A percentile compares a stretch with the other conserved stretches of the same genome.
Evolutionary conservation across 352 stramenopile genomes (phyloP).

Genomic region (Phytophthora syringae): DNA sequence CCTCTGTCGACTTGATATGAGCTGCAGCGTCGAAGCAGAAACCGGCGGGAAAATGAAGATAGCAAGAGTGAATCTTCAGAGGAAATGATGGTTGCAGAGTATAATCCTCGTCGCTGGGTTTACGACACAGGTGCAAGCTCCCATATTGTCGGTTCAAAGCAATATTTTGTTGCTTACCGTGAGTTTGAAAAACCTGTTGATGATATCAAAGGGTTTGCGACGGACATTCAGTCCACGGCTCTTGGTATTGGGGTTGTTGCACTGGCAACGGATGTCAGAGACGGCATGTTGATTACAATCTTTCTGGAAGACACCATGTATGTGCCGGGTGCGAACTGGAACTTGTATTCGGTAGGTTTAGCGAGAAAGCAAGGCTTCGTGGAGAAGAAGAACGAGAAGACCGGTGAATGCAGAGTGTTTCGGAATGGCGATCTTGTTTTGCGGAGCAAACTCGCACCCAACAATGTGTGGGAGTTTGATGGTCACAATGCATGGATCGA

Average conservation of each 20-base stretch:
- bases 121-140: background rate
- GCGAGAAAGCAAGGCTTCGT: constrained; percentile 12
- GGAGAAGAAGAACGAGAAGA: constrained; percentile 1
- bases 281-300: constrained; percentile 7
- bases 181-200: background rate
- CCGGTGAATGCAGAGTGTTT: constrained; percentile 1
- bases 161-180: background rate
- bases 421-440: background rate
- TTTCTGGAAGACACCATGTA: constrained; percentile 10
- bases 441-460: background rate
- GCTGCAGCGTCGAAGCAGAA: too few species aligned
- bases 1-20: too few species aligned
- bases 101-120: background rate
- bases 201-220: constrained; percentile 1
- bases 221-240: background rate
- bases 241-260: constrained; percentile 5
- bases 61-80: background rate
- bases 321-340: constrained; percentile 3
- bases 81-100: background rate
- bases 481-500: constrained; percentile 6
- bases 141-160: constrained; percentile 4
- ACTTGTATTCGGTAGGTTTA: constrained; percentile 9
- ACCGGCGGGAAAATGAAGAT: background rate
- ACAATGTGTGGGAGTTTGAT: constrained; percentile 14
- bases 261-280: background rate